A percentile compares a stretch with the other conserved stretches of the same genome.
These are phyloP conservation scores for Grigorovia jiainica DNA, from an alignment of 805 yeast species.

Conservation along the genomic window DNA sequence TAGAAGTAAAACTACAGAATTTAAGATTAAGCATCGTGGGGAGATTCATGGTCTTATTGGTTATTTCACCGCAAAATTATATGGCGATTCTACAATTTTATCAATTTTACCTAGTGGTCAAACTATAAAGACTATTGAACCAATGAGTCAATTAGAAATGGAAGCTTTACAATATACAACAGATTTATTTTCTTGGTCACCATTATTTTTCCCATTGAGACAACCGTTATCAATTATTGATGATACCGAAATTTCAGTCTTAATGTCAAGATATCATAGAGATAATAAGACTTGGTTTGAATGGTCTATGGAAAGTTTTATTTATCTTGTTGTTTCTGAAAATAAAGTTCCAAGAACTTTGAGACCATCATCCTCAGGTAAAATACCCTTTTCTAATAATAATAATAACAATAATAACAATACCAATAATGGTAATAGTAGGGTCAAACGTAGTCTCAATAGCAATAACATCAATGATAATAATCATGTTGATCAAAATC, in stretches of 20 bases:
- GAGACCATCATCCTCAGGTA: background rate
- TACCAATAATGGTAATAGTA: background rate
- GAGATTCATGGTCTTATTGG: constrained; percentile 70
- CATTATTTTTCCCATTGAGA: constrained; percentile 52
- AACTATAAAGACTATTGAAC: background rate
- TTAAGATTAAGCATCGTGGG: constrained; percentile 40
- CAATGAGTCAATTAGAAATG: background rate
- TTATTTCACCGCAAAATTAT: constrained; percentile 61
- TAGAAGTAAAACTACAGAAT: constrained; percentile 27
- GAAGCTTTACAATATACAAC: constrained; percentile 27
- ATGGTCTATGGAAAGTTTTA: constrained; percentile 50
- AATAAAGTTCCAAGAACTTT: constrained; percentile 1
- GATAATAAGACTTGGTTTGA: constrained; percentile 51
- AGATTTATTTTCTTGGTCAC: constrained; percentile 57
- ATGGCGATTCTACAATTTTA: constrained; percentile 37
- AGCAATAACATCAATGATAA: no score
- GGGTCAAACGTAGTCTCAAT: no score
- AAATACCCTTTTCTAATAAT: no score
- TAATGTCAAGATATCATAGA: constrained; percentile 37
- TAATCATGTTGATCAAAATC: background rate
- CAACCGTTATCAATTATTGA: constrained; percentile 44
- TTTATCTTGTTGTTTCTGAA: constrained; percentile 31
- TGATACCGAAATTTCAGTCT: constrained; percentile 44
- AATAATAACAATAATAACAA: background rate
- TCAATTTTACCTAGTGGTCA: constrained; percentile 23